Evolutionary conservation across 1,284 basidiomycete species (phyloP).

Genomic region (Somion occarium): DNA sequence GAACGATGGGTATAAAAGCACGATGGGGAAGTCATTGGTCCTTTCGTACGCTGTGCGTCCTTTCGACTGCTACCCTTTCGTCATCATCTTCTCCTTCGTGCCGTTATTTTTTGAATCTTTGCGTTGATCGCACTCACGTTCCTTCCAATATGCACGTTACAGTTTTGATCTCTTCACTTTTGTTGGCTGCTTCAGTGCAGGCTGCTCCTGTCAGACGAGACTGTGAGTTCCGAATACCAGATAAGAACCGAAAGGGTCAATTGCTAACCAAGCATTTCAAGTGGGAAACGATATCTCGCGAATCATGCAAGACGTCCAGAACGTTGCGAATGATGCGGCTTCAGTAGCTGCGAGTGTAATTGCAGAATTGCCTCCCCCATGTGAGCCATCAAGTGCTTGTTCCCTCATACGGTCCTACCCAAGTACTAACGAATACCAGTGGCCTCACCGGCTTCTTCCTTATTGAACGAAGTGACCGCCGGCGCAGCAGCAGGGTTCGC

Average conservation of each 20-base stretch:
- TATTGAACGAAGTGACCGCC: neutral
- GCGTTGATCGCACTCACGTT: slow-evolving; percentile 14
- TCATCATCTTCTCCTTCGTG: slow-evolving; percentile 3
- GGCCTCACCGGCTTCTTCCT: neutral
- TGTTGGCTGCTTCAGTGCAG: slow-evolving; percentile 11
- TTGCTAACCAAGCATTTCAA: neutral
- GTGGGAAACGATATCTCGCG: neutral
- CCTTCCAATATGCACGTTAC: slow-evolving; percentile 13
- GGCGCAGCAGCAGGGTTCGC: neutral
- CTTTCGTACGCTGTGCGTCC: slow-evolving; percentile 15
- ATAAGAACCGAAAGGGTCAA: no score
- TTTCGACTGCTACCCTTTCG: slow-evolving; percentile 5
- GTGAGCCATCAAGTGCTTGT: neutral
- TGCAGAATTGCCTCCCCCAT: neutral
- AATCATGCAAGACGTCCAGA: slow-evolving; percentile 2
- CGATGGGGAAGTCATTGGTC: neutral
- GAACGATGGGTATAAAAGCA: slow-evolving; percentile 7
- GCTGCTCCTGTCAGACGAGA: neutral
- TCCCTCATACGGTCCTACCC: neutral
- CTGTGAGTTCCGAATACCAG: neutral
- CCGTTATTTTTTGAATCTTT: slow-evolving; percentile 4
- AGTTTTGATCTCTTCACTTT: slow-evolving; percentile 10
- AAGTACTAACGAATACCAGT: neutral
- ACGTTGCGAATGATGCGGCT: neutral
- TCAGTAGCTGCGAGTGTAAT: neutral